Evolutionary conservation across 495 filamentous ascomycete species (phyloP), one percentile per base, ranked within the genome.

Genomic region (Melanomma pulvis-pyrius): DNA sequence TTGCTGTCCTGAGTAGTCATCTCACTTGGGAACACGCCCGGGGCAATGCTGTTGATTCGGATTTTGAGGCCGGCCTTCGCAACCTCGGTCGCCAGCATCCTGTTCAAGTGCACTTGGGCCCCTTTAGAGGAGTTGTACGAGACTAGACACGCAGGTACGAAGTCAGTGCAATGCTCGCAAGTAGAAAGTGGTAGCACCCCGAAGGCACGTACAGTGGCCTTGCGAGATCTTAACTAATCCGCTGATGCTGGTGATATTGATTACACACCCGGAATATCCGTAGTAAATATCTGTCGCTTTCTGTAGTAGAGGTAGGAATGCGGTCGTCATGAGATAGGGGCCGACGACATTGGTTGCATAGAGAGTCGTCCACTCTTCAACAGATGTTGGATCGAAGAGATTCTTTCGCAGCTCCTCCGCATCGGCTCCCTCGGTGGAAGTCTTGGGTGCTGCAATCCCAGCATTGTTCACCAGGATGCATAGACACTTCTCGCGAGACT

Each of bases 1-100:
- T 79, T 77, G 64, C 79, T 84, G 49, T 79, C 82, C 57, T 74
- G 70, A 0, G 84, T 74, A 6, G 84, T 87, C 82, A 85, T 84
- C 70, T 84, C 82, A 36, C 71, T 77, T 0, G 82, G 82, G 57
- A 83, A 85, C 2, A 84, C 82, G 17, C 82, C 79, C 11, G 84
- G 84, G 0, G 84, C 83, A 53, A 87, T 87, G 50, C 75, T 79
- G 41, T 72, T 72, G 32, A 72, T 47, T 12, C 70, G 55, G 19
- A 85, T 79, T 41, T 75, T 75, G 28, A 83, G 24, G 0, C 77
- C 77, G 6, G 78, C 77, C 11, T 75, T 74, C 7, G 70, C 64
- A 17, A 84, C 68, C 71, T 86, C 83, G 22, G 82, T 77, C 9
- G 82, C 82, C 13, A 85, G 69, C 74, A 85, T 79, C 68, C 82